These are phyloP conservation scores for Cutaneotrichosporon sp. DNA, from an alignment of 1,284 basidiomycete species.

Conservation along the genomic window DNA sequence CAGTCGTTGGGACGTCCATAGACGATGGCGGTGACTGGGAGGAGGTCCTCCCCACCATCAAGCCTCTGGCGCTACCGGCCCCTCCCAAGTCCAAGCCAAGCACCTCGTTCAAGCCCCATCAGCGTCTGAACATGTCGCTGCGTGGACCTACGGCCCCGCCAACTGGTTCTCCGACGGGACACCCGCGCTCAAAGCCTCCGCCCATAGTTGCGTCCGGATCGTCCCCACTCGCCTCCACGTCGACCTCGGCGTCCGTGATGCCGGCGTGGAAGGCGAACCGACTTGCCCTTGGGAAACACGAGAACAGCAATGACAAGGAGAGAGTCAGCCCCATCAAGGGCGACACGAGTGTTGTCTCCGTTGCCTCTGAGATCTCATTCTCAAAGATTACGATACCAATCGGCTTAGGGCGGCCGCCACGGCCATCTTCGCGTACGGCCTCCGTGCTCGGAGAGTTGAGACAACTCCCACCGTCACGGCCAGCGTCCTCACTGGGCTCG, in stretches of 20 bases:
- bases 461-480: constrained; percentile 19
- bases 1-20: constrained; percentile 1
- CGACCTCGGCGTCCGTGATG: constrained; percentile 10
- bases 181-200: neutral
- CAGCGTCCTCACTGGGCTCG: constrained; percentile 3
- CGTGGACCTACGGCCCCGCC: neutral
- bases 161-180: neutral
- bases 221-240: neutral
- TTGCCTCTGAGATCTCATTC: neutral
- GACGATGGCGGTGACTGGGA: constrained; percentile 24
- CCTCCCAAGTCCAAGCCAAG: neutral
- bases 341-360: constrained; percentile 5
- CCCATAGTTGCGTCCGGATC: neutral
- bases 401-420: constrained; percentile 17
- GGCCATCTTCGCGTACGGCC: constrained; percentile 1
- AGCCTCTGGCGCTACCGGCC: constrained; percentile 1
- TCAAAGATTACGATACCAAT: constrained; percentile 12
- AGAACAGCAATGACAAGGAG: neutral
- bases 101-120: neutral
- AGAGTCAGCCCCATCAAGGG: neutral
- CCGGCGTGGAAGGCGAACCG: constrained; percentile 34
- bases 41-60: constrained; percentile 15
- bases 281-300: constrained; percentile 26
- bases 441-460: constrained; percentile 18
- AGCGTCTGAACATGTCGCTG: neutral